These are phyloP conservation scores for Trichoderma atroviride DNA, from an alignment of 2,329 filamentous ascomycete species.

Conservation along the genomic window DNA sequence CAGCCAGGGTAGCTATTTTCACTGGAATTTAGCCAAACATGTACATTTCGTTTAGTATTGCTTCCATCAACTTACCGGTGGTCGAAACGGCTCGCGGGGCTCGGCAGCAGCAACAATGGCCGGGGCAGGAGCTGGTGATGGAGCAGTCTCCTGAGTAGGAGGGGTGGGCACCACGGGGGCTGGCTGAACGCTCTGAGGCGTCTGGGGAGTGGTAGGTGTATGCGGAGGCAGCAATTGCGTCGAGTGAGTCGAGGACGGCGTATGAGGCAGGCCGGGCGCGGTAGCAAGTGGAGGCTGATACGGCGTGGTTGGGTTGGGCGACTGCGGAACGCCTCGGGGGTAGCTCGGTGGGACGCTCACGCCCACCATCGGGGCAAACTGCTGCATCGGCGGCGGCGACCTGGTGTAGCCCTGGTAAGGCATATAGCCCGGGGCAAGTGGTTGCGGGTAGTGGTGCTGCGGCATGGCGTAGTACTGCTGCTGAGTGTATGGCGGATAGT, in stretches of 20 bases:
- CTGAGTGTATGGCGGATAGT: slow-evolving; percentile 55
- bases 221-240: slow-evolving; percentile 47
- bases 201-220: slow-evolving; percentile 53
- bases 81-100: slow-evolving; percentile 45
- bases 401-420: slow-evolving; percentile 54
- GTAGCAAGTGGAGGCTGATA: slow-evolving; percentile 56
- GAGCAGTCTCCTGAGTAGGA: slow-evolving; percentile 24
- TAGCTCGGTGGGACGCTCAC: slow-evolving; percentile 51
- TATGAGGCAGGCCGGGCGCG: slow-evolving; percentile 49
- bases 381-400: slow-evolving; percentile 56
- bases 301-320: slow-evolving; percentile 58
- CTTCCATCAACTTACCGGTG: slow-evolving; percentile 52
- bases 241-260: slow-evolving; percentile 57
- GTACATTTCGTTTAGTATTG: background rate
- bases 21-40: slow-evolving; percentile 5
- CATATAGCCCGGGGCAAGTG: slow-evolving; percentile 51
- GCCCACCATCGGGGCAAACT: slow-evolving; percentile 57
- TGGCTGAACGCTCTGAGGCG: slow-evolving; percentile 33
- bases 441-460: slow-evolving; percentile 58
- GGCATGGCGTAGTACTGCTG: slow-evolving; percentile 57
- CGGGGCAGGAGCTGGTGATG: background rate
- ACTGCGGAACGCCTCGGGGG: slow-evolving; percentile 52
- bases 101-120: slow-evolving; percentile 23
- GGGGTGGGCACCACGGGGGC: slow-evolving; percentile 33
- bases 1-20: slow-evolving; percentile 58